A percentile compares a stretch with the other conserved stretches of the same genome.
Conservation (phyloP, 139 green algal species). For the Closterium sp. region DNA sequence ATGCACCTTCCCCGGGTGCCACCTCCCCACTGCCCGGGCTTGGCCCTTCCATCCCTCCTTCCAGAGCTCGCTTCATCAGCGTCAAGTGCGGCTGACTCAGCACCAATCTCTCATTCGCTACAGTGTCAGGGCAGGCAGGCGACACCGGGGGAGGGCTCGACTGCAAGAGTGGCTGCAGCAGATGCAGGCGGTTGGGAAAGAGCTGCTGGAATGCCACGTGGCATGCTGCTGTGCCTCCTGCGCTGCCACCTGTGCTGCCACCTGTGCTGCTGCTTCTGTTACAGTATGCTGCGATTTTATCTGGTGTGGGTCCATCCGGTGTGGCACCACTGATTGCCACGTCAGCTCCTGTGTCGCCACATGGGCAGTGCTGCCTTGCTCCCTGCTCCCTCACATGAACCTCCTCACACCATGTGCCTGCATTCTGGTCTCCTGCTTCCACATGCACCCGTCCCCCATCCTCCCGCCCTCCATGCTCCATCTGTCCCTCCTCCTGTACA, state of each 20-base stretch:
- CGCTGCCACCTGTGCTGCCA: not conserved
- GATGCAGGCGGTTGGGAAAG: not conserved
- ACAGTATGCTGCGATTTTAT: not conserved
- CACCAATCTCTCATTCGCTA: not conserved
- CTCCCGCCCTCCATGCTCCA: too few species aligned
- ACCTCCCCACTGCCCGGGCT: not conserved
- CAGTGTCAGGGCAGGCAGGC: not conserved
- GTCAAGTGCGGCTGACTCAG: not conserved
- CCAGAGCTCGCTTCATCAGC: not conserved
- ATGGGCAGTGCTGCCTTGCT: not conserved
- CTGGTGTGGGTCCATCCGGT: not conserved
- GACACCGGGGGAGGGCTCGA: not conserved
- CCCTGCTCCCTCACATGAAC: not conserved
- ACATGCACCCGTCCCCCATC: not conserved
- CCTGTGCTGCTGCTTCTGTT: not conserved
- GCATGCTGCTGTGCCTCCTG: not conserved
- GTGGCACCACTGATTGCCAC: too few species aligned
- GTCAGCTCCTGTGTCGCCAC: not conserved
- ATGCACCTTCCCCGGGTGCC: not conserved
- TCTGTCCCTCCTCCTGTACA: too few species aligned
- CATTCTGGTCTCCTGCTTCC: not conserved
- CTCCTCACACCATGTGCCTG: too few species aligned
- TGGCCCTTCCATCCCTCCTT: not conserved
- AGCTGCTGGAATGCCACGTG: not conserved
- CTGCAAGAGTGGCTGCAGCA: not conserved